These are phyloP conservation scores for Begonia fuchsioides DNA, from an alignment of 306 rosid species.

Conservation along the genomic window DNA sequence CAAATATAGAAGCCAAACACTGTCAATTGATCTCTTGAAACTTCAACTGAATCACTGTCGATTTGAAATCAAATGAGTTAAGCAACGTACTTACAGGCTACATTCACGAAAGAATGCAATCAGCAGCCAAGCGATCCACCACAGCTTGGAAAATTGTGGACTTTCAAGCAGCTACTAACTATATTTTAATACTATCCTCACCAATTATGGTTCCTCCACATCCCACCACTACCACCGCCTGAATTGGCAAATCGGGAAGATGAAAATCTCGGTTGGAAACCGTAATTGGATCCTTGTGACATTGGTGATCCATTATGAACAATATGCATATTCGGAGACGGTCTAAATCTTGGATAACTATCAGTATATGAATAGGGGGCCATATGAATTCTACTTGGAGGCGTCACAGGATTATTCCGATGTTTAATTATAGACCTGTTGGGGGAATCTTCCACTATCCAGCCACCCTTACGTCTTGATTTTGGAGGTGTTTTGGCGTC, in stretches of 20 bases:
- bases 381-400: conserved; percentile 17
- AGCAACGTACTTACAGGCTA: too few species aligned
- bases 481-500: conserved; percentile 23
- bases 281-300: conserved; percentile 18
- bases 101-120: too few species aligned
- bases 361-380: conserved; percentile 13
- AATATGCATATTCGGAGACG: conserved; percentile 15
- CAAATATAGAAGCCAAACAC: too few species aligned
- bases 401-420: conserved; percentile 18
- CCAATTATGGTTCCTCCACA: conserved; percentile 30
- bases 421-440: conserved; percentile 13
- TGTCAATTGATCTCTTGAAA: too few species aligned
- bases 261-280: conserved; percentile 26
- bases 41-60: too few species aligned
- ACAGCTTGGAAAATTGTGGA: too few species aligned
- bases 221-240: conserved; percentile 16
- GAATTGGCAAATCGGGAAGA: conserved; percentile 41
- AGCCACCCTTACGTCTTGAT: conserved; percentile 33
- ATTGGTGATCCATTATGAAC: conserved; percentile 20
- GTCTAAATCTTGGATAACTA: conserved; percentile 21
- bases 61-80: too few species aligned
- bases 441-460: conserved; percentile 33
- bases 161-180: too few species aligned
- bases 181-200: conserved; percentile 5
- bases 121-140: too few species aligned